Conservation (phyloP, 2,329 filamentous ascomycete species). For the Claviceps capensis region DNA sequence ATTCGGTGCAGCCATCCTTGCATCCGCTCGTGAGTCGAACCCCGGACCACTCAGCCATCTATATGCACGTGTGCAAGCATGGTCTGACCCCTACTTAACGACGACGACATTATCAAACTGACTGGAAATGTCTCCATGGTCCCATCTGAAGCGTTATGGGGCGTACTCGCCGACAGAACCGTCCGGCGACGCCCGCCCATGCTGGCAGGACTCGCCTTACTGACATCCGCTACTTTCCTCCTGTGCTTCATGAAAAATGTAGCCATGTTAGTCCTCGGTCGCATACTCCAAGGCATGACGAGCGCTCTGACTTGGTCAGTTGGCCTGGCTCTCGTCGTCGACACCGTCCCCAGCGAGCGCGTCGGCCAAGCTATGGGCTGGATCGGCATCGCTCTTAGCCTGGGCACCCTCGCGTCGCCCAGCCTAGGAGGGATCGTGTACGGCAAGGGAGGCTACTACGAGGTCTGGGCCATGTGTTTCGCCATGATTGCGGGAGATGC, state of each 20-base stretch:
- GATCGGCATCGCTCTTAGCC: constrained; percentile 19
- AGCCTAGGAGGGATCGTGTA: constrained; percentile 22
- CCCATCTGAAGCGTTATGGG: constrained; percentile 18
- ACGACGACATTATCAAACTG: not conserved
- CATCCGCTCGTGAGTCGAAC: constrained; percentile 16
- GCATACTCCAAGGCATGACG: constrained; percentile 20
- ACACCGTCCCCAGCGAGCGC: constrained; percentile 18
- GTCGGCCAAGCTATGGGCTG: constrained; percentile 20
- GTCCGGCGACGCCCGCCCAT: constrained; percentile 19
- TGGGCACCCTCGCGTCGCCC: constrained; percentile 19
- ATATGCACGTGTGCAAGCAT: not conserved
- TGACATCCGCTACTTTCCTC: constrained; percentile 17
- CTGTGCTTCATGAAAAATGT: constrained; percentile 18
- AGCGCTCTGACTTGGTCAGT: constrained; percentile 23
- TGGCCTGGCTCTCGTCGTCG: constrained; percentile 21
- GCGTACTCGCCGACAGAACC: constrained; percentile 21
- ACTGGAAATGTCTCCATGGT: not conserved
- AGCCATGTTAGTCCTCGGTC: constrained; percentile 19
- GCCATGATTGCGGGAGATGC: constrained; percentile 20
- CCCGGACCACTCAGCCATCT: not conserved
- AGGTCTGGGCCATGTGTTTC: constrained; percentile 23
- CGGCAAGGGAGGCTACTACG: constrained; percentile 18
- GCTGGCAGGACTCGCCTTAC: constrained; percentile 18
- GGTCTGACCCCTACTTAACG: not conserved
- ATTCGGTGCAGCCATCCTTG: constrained; percentile 18